Base-by-base conservation (phyloP, 371 early-diverging fungal species). In the Circinella minor region DNA sequence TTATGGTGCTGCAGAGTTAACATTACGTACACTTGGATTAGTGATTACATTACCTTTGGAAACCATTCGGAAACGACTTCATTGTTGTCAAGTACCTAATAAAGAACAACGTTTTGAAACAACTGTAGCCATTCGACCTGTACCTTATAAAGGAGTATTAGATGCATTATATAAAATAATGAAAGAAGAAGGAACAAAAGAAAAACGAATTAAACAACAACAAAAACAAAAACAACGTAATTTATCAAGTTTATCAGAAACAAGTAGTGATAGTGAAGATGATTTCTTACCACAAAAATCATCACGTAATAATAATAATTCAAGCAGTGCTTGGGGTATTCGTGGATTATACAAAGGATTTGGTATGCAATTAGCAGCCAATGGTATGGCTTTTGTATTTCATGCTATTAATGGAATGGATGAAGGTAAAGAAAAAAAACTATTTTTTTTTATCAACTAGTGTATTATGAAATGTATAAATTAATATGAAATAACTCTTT, bases 91-190 rank as follows among this genome's bases (percentile, higher is more conserved):
- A 55, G 80, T 81, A 11, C 18, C 66, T 2, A 70, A 70, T 14
- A 49, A 65, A 10, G 84, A 81, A 57, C 70, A 71, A 38, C 8
- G 15, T 17, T 95, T 92, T 71, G 88, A 91, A 39, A 86, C 94
- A 2, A 80, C 89, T 36, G 96, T 98, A 14, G 87, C 87, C 17
- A 71, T 88, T 13, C 85, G 92, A 14, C 84, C 87, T 57, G 81
- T 94, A n/a, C 96, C 94, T 8, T 98, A 98, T 77, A 84, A 90
- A 11, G 95, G 96, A 11, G 77, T 96, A 71, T 66, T 87, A 34
- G 95, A 98, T 74, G 94, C 95, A 62, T 65, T 88, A 9, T 89
- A 89, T 68, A 86, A 93, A 63, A 92, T 96, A 36, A 79, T 94
- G 71, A 86, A 87, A 17, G 97, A 98, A 78, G 98, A 97, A 77